phyloP scores from a whole-genome alignment of 169 alveolate species.

The Plasmodium fragile region DNA sequence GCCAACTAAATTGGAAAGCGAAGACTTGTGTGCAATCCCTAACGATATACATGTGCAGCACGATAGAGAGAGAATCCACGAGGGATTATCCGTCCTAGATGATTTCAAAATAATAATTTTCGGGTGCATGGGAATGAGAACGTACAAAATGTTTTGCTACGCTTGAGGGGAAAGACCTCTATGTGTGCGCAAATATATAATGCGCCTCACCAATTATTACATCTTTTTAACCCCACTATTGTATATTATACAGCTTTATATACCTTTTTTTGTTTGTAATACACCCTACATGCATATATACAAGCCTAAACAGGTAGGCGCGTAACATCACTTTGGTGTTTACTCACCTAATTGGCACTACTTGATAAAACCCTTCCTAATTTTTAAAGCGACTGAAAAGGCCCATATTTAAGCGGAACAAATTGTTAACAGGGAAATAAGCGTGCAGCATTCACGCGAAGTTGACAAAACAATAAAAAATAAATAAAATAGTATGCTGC shows the following conservation, averaged over 20 bases:
- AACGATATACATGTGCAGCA: constrained; percentile 4
- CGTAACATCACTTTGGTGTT: not conserved
- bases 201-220: not conserved
- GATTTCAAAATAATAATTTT: constrained; percentile 42
- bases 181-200: not conserved
- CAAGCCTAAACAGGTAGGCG: not conserved
- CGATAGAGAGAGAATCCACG: not conserved
- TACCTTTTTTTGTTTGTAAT: not conserved
- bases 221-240: not conserved
- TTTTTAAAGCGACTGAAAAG: not conserved
- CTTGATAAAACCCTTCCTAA: not conserved
- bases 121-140: constrained; percentile 74
- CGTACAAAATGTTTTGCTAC: constrained; percentile 42
- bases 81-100: constrained; percentile 36
- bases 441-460: not conserved
- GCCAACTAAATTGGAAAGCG: constrained; percentile 6
- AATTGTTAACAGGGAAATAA: not conserved
- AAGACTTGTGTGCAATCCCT: not conserved
- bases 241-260: not conserved
- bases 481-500: not conserved
- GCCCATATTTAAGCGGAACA: not conserved
- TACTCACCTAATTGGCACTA: not conserved
- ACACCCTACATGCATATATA: not conserved
- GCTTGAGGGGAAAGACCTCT: not conserved
- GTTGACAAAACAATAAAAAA: constrained; percentile 17